Evolutionary conservation across 352 stramenopile genomes (phyloP).

Genomic region (Globisporangium carolinianum): DNA sequence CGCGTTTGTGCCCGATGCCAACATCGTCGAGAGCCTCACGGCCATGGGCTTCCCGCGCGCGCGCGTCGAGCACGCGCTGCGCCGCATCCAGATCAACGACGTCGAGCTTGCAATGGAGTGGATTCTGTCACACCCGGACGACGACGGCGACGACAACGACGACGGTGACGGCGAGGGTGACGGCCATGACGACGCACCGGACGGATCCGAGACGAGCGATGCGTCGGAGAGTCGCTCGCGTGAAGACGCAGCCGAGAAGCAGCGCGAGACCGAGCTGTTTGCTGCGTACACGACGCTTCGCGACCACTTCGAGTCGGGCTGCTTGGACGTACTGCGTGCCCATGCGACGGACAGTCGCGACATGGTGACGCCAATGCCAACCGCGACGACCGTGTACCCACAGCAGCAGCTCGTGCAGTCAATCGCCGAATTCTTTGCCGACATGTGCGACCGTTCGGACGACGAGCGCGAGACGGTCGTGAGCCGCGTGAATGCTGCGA

Average conservation of each 20-base stretch:
- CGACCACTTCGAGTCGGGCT: slow-evolving; percentile 53
- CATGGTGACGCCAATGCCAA: neutral
- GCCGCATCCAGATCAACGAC: slow-evolving; percentile 85
- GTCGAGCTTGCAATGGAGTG: slow-evolving; percentile 96
- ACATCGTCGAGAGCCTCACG: slow-evolving; percentile 87
- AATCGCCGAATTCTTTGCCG: slow-evolving; percentile 63
- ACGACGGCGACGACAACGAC: slow-evolving; percentile 35
- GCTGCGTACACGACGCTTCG: slow-evolving; percentile 43
- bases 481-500: slow-evolving; percentile 33
- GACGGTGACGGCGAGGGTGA: slow-evolving; percentile 21
- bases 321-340: slow-evolving; percentile 52
- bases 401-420: slow-evolving; percentile 46
- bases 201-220: slow-evolving; percentile 3
- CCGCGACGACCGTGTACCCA: slow-evolving; percentile 16
- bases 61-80: slow-evolving; percentile 88
- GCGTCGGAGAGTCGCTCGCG: neutral
- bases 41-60: slow-evolving; percentile 94
- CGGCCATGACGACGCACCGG: slow-evolving; percentile 12
- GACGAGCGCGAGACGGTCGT: slow-evolving; percentile 53
- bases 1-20: slow-evolving; percentile 86
- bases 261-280: slow-evolving; percentile 40
- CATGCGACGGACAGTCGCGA: slow-evolving; percentile 18
- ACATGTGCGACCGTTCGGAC: slow-evolving; percentile 45
- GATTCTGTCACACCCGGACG: slow-evolving; percentile 88
- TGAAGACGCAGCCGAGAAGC: slow-evolving; percentile 22